Conservation (phyloP, 306 rosid genomes). For the Dalbergia cultrata region DNA sequence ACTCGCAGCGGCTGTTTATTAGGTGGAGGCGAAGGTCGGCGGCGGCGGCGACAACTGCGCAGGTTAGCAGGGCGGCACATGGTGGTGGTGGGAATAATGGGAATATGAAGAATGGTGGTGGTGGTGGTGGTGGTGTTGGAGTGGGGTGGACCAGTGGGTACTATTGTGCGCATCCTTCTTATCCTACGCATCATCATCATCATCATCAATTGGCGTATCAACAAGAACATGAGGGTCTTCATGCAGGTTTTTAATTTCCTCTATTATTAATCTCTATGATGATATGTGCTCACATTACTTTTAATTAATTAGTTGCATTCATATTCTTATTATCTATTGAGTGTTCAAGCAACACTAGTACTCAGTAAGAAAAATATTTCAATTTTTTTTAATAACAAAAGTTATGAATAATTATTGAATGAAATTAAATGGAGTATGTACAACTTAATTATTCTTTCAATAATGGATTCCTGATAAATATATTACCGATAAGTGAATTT, state of each 20-base stretch:
- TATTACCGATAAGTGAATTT: no score
- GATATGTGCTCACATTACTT: no score
- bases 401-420: no score
- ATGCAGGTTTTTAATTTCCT: slow-evolving; percentile 57
- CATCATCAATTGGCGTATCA: neutral
- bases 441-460: no score
- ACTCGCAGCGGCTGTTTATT: slow-evolving; percentile 69
- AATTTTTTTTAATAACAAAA: no score
- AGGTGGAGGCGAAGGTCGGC: slow-evolving; percentile 67
- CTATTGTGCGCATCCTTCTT: slow-evolving; percentile 75
- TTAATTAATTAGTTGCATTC: no score
- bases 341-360: no score
- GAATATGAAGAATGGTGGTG: slow-evolving; percentile 29
- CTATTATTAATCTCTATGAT: neutral
- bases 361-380: no score
- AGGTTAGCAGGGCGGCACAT: slow-evolving; percentile 39
- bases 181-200: slow-evolving; percentile 75
- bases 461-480: no score
- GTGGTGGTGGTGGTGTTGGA: slow-evolving; percentile 6
- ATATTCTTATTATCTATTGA: no score
- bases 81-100: slow-evolving; percentile 1
- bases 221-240: slow-evolving; percentile 75
- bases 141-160: slow-evolving; percentile 70
- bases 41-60: slow-evolving; percentile 8
- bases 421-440: no score